Conservation (phyloP, 345 rosid genomes). For the Rhizophora apiculata region DNA sequence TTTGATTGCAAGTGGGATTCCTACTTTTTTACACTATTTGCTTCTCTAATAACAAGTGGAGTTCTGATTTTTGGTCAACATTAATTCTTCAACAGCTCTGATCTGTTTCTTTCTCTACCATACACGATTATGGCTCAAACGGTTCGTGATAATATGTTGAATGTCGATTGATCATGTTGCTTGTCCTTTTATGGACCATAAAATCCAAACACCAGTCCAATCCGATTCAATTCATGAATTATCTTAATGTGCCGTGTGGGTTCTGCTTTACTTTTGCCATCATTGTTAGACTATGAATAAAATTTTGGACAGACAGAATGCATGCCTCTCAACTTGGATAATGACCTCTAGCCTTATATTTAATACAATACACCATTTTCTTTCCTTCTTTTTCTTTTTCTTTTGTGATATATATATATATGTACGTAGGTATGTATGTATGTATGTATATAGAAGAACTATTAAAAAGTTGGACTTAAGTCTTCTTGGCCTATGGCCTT, state of each 20-base stretch:
- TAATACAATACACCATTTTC: background rate
- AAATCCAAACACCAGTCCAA: constrained; percentile 12
- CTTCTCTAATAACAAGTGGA: background rate
- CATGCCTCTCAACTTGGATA: background rate
- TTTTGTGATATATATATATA: background rate
- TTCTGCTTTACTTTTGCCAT: constrained; percentile 16
- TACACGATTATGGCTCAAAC: background rate
- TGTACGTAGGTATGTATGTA: no score
- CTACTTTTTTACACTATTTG: no score
- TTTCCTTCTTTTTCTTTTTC: background rate
- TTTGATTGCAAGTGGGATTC: no score
- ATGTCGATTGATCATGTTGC: constrained; percentile 8
- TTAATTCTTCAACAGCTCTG: background rate
- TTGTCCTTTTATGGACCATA: background rate
- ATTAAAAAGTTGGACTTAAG: background rate
- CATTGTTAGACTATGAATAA: constrained; percentile 20
- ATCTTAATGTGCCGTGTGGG: background rate
- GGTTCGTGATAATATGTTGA: constrained; percentile 13
- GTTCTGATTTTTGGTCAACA: constrained; percentile 8
- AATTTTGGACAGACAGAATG: constrained; percentile 15
- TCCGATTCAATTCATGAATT: background rate
- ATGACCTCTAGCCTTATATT: constrained; percentile 1
- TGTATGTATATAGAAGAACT: background rate
- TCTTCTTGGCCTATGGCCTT: background rate
- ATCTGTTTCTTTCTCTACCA: background rate